Percentiles rank a stretch among this genome's conserved stretches.
Evolutionary conservation across 75 land plant species (phyloP).

Genomic region (Chamaecyparis obtusa): DNA sequence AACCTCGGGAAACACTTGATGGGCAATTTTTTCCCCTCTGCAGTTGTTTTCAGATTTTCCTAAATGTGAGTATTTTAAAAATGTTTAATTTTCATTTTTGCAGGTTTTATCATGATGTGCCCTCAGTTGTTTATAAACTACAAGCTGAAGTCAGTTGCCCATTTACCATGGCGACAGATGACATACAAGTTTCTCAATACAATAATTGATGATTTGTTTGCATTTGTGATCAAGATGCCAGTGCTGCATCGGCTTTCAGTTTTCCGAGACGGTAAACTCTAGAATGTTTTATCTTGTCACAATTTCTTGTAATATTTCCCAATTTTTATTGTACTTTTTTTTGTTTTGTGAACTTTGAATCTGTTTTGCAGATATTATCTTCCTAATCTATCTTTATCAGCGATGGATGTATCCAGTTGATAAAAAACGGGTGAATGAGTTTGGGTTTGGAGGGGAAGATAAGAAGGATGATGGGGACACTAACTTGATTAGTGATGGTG

Average conservation of each 20-base stretch:
- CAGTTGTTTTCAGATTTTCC: neutral
- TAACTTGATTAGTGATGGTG: neutral
- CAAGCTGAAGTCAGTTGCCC: constrained; percentile 96
- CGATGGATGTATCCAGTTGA: constrained; percentile 98
- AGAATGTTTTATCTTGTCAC: neutral
- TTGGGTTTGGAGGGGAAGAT: constrained; percentile 94
- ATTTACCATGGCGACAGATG: constrained; percentile 99
- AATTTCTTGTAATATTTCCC: neutral
- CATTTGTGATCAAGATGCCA: constrained; percentile 99
- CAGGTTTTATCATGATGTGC: constrained; percentile 99
- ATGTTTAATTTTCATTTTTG: constrained; percentile 4
- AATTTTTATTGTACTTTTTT: neutral
- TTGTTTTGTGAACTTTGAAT: neutral
- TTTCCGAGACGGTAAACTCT: constrained; percentile 87
- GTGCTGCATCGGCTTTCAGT: constrained; percentile 92
- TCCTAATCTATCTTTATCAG: constrained; percentile 90
- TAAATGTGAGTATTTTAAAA: neutral
- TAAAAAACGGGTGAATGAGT: constrained; percentile 85
- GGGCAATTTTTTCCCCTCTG: neutral
- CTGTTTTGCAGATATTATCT: constrained; percentile 76
- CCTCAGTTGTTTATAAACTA: constrained; percentile 98
- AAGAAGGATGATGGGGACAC: constrained; percentile 14
- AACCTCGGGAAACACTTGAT: neutral
- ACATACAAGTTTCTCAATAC: constrained; percentile 99
- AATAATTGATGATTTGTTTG: constrained; percentile 97